A percentile compares a stretch with the other conserved stretches of the same genome.
These are phyloP conservation scores for Triticum urartu DNA, from an alignment of 176 grass and related monocot species.

Conservation along the genomic window DNA sequence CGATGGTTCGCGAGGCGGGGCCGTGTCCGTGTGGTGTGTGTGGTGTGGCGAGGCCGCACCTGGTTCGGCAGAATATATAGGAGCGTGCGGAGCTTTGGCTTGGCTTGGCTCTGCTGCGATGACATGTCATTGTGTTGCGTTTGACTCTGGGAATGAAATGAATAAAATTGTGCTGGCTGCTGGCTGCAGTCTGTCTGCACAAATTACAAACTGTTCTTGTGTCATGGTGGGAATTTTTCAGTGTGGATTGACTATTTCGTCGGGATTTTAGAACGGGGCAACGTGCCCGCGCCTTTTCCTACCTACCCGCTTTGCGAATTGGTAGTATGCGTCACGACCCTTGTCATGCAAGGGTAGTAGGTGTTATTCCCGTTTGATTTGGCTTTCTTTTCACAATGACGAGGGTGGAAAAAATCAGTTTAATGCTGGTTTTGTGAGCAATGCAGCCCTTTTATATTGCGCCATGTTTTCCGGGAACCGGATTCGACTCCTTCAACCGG, in stretches of 20 bases:
- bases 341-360: neutral
- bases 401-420: neutral
- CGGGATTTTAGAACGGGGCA: neutral
- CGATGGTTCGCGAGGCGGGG: neutral
- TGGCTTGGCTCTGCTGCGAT: neutral
- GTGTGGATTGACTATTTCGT: slow-evolving; percentile 8
- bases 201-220: neutral
- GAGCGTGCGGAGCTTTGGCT: neutral
- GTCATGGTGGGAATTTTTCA: neutral
- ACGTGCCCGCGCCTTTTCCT: neutral
- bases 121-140: neutral
- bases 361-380: neutral
- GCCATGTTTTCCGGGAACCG: too few species aligned
- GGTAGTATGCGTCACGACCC: neutral
- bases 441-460: too few species aligned
- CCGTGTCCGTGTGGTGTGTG: neutral
- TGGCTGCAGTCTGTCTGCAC: neutral
- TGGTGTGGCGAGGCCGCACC: neutral
- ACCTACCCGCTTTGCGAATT: neutral
- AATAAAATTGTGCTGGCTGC: neutral
- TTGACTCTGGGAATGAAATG: neutral
- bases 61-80: neutral
- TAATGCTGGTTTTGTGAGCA: neutral
- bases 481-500: too few species aligned
- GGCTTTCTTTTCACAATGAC: neutral